Evolutionary conservation across 495 filamentous ascomycete species (phyloP), one percentile per base, ranked within the genome.

Genomic region (Neurospora intermedia): DNA sequence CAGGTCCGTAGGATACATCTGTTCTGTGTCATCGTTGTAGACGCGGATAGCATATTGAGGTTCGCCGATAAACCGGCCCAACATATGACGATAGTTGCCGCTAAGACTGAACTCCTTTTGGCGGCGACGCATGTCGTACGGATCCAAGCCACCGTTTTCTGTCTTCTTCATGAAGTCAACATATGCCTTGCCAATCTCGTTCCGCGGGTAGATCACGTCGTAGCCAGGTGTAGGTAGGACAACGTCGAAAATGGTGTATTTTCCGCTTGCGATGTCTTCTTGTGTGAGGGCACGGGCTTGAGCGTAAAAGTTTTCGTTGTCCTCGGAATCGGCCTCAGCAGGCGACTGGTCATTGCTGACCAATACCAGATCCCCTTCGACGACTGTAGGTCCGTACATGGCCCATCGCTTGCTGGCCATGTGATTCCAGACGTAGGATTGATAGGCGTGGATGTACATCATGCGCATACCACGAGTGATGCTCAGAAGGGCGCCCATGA

Each of bases 401-500:
- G 88, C 88, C 92, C 89, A 96, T 72, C 96, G 91, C 76, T 90
- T 90, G 71, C 90, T 90, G 16, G 87, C 93, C 35, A 90, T 93
- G 72, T 86, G 84, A 82, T 99, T 99, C 94, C 94, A 99, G 10
- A 99, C 91, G 11, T 94, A 86, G 6, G 91, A 94, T 79, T 99
- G 96, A 82, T 97, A 98, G 39, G 96, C 96, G 76, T 99, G 96
- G 15, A 96, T 90, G 76, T 99, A 99, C 92, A 98, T 98, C 43
- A 93, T 86, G 18, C 92, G 89, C 81, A 97, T 85, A 45, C 91
- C 91, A 3, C 94, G 87, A 9, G 88, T 90, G 72, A 98, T 93
- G 40, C 84, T 84, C 78, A 90, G 87, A 70, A 99, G 79, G 0
- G 95, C 94, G 15, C 93, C 94, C 69, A 92, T 85, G 76, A 87